Evolutionary conservation across 169 alveolate species (phyloP).

Genomic region (Besnoitia besnoiti): DNA sequence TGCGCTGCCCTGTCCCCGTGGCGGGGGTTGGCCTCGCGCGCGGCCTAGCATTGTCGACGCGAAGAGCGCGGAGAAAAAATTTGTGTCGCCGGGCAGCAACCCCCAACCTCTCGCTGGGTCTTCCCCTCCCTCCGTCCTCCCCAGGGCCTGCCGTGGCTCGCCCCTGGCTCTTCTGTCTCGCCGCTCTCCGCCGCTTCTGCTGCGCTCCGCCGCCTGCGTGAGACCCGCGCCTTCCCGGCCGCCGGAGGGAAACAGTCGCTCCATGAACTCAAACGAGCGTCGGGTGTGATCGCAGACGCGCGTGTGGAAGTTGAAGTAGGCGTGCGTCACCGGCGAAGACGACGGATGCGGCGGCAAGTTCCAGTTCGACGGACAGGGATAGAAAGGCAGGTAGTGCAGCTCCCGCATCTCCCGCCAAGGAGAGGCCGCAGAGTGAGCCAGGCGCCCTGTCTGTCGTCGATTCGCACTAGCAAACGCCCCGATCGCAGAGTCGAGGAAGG

Average conservation of each 20-base stretch:
- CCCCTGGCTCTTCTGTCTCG: background rate
- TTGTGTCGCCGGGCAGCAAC: too few relatives aligned
- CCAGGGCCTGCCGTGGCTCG: background rate
- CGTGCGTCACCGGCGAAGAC: slow-evolving; percentile 4
- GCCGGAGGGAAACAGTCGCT: background rate
- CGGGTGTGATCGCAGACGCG: background rate
- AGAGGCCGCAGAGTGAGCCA: background rate
- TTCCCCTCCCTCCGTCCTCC: background rate
- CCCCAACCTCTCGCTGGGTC: background rate
- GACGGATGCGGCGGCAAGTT: background rate
- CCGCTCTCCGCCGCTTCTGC: background rate
- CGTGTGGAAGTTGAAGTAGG: background rate
- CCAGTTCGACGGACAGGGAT: slow-evolving; percentile 21
- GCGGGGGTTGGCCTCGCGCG: too few relatives aligned
- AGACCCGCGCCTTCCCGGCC: background rate
- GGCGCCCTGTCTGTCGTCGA: background rate
- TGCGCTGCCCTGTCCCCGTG: too few relatives aligned
- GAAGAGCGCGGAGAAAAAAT: too few relatives aligned
- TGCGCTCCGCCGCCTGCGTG: background rate
- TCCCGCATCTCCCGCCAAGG: background rate
- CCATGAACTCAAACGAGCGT: background rate
- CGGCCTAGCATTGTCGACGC: too few relatives aligned
- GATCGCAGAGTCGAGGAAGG: slow-evolving; percentile 14
- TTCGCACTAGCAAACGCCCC: background rate
- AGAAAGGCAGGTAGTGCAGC: background rate